Evolutionary conservation across 345 rosid species (phyloP), one percentile per base, ranked within the genome.

Genomic region (Pugionium cornutum): DNA sequence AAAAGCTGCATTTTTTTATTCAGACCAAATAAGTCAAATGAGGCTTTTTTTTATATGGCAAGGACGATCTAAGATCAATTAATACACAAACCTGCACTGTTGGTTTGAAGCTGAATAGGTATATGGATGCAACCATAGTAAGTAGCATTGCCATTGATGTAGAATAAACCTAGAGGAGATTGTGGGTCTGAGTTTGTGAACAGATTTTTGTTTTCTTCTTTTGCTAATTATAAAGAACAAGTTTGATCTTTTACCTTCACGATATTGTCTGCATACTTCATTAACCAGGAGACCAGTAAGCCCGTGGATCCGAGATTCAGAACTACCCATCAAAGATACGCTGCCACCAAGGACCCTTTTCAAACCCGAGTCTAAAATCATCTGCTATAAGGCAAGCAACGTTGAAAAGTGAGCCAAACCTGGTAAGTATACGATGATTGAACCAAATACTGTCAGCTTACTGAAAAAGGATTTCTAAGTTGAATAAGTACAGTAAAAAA

Each of bases 261-360:
- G 58, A 88, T 90, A 69, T 94, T 91, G 82, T 88, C 98, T 59
- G 89, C 91, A 78, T 88, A 91, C 53, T 86, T 91, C 94, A 91
- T 86, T 73, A 91, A 83, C 78, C 84, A 69, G n/a, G n/a, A n/a
- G n/a, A n/a, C n/a, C n/a, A n/a, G n/a, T n/a, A n/a, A n/a, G n/a
- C n/a, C n/a, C n/a, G n/a, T n/a, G n/a, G n/a, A n/a, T n/a, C n/a
- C n/a, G n/a, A n/a, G n/a, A n/a, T n/a, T n/a, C n/a, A n/a, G n/a
- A n/a, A n/a, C n/a, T 88, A 91, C 44, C 96, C 97, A 75, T 82
- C 78, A 46, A 84, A 82, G 64, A 90, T n/a, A n/a, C n/a, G n/a
- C n/a, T n/a, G n/a, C n/a, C n/a, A n/a, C n/a, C n/a, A 83, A n/a
- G 81, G 80, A 61, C 96, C 99, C 28, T 84, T 90, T 83, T 88